Evolutionary conservation across 192 early-diverging fungal genomes (phyloP).

Genomic region (Entophlyctis luteolus): DNA sequence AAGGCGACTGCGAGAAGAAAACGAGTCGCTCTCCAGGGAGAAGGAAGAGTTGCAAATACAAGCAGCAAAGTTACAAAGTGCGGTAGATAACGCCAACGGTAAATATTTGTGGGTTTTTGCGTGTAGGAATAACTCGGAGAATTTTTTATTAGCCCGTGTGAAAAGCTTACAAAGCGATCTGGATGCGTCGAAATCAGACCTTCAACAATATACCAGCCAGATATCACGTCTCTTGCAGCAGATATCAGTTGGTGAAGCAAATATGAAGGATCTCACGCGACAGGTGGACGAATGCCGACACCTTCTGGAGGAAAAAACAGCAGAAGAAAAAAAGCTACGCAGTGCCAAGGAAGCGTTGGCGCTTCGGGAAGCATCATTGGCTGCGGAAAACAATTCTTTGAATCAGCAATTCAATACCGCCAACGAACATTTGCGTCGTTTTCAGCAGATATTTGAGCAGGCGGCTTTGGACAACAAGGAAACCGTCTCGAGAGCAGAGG

Average conservation of each 20-base stretch:
- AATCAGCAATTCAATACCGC: constrained; percentile 44
- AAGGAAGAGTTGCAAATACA: constrained; percentile 59
- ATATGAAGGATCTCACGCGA: constrained; percentile 52
- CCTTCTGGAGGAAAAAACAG: constrained; percentile 40
- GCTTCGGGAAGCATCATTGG: constrained; percentile 43
- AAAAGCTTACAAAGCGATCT: constrained; percentile 49
- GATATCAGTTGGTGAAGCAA: constrained; percentile 54
- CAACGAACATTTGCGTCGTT: constrained; percentile 45
- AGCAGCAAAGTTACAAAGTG: constrained; percentile 58
- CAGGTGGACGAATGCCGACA: constrained; percentile 49
- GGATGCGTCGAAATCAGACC: constrained; percentile 53
- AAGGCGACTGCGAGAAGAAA: constrained; percentile 52
- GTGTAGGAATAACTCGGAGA: not conserved
- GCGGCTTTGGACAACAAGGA: not conserved
- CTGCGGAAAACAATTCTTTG: constrained; percentile 50
- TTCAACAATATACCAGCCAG: constrained; percentile 55
- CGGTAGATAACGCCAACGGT: constrained; percentile 46
- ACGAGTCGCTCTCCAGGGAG: constrained; percentile 49
- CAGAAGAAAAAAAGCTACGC: constrained; percentile 50
- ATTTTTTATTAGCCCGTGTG: constrained; percentile 46
- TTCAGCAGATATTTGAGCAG: constrained; percentile 46
- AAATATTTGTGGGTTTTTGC: not conserved
- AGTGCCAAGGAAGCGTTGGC: constrained; percentile 56
- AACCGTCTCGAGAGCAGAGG: constrained; percentile 1
- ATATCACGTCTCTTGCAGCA: constrained; percentile 53